Conservation (phyloP, 768 basidiomycete species). For the Albatrellus ellisii region DNA sequence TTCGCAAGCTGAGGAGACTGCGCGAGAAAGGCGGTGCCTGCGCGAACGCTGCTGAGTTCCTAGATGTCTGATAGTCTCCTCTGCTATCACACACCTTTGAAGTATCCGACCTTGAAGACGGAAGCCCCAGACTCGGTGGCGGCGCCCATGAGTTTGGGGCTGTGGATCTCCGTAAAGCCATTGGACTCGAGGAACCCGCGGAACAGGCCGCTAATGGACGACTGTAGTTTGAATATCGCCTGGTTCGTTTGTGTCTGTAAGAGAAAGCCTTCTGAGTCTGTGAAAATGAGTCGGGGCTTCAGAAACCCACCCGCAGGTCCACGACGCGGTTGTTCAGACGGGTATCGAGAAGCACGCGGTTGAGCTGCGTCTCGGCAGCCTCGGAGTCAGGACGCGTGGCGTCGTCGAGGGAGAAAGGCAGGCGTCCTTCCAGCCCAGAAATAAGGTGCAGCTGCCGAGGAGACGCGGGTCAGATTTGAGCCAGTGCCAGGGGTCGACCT, state of each 20-base stretch:
- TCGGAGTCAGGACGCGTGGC: constrained; percentile 76
- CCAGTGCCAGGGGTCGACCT: background rate
- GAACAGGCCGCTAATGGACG: constrained; percentile 83
- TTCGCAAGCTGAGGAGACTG: constrained; percentile 97
- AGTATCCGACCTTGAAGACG: constrained; percentile 96
- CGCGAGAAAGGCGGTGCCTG: constrained; percentile 84
- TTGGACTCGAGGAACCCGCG: constrained; percentile 60
- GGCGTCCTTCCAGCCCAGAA: constrained; percentile 60
- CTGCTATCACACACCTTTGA: constrained; percentile 55
- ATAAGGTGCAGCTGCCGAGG: constrained; percentile 65
- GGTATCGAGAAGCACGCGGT: constrained; percentile 81
- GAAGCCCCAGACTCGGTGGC: constrained; percentile 95
- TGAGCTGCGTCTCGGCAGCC: constrained; percentile 48
- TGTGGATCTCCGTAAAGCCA: constrained; percentile 91
- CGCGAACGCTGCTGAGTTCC: background rate
- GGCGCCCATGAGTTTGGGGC: constrained; percentile 92
- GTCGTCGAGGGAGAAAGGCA: constrained; percentile 91
- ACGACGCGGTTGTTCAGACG: constrained; percentile 90
- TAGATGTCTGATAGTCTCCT: background rate
- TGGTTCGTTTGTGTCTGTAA: constrained; percentile 85
- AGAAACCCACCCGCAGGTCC: constrained; percentile 68
- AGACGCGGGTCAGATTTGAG: constrained; percentile 1
- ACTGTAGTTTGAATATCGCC: constrained; percentile 86
- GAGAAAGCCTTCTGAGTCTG: constrained; percentile 1
- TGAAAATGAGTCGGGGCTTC: background rate